Base-by-base conservation (phyloP, 2,329 filamentous ascomycete species). In the Chaetoscypha palmicola region DNA sequence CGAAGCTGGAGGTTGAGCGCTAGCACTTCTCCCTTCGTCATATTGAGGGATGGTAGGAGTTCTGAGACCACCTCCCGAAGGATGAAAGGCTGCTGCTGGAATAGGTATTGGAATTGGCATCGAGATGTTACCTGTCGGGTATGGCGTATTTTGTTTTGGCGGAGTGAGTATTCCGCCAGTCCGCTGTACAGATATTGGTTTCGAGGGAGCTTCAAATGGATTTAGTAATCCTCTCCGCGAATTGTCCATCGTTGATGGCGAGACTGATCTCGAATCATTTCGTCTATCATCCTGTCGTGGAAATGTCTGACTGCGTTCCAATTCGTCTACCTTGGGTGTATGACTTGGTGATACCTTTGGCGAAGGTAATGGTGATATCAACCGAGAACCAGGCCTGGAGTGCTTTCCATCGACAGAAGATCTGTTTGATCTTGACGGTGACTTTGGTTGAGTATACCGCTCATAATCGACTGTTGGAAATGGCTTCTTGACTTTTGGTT, bases 331-430 rank as follows among this genome's bases (percentile, higher is more conserved):
- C 40, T 43, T 44, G 12, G 53, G 48, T 8, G 51, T 41, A 37
- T 54, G 55, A 38, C 47, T 57, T 22, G 57, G 56, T 11, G 58
- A 58, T 14, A 53, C 35, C 16, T 54, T 56, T 22, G 60, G 59
- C n/a, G 59, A 61, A 33, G 51, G 46, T 19, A 57, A 31, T n/a
- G 57, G 58, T 5, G 32, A 34, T 10, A 16, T 9, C 16, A 34
- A 34, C 10, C 32, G 14, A 22, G 58, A 57, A 3, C 45, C 41
- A 4, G 46, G 10, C 38, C 41, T 52, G 7, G 52, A 55, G 11
- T 26, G 23, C 22, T 52, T 59, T 5, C 33, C 33, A 38, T 55
- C 51, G 33, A 48, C 23, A 7, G 56, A 49, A 26, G 52, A 52
- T 33, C 47, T 49, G 22, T 56, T 58, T 5, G 57, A 55, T 41